A percentile compares a stretch with the other conserved stretches of the same genome.
Evolutionary conservation across 129 eudicot species (phyloP).

Genomic region (Centella asiatica): DNA sequence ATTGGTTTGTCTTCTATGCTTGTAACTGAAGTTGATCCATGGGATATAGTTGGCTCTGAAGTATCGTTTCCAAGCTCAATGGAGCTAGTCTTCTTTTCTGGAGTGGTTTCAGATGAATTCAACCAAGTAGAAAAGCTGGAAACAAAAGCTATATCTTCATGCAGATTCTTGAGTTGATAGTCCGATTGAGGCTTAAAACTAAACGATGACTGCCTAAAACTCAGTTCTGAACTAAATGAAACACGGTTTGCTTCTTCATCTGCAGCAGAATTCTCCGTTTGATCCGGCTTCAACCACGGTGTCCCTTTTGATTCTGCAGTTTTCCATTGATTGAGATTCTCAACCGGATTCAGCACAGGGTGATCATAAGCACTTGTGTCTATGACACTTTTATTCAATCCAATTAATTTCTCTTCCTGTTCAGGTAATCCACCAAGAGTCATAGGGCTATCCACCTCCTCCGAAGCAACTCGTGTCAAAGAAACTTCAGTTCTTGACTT

Average conservation of each 20-base stretch:
- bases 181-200: constrained; percentile 20
- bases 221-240: constrained; percentile 27
- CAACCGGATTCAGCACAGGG: constrained; percentile 73
- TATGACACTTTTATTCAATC: constrained; percentile 28
- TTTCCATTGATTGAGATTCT: constrained; percentile 80
- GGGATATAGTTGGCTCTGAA: constrained; percentile 37
- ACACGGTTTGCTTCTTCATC: constrained; percentile 22
- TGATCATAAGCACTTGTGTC: constrained; percentile 47
- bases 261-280: constrained; percentile 58
- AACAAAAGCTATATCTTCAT: constrained; percentile 57
- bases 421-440: neutral
- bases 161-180: constrained; percentile 18
- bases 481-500: constrained; percentile 34
- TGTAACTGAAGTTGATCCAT: constrained; percentile 38
- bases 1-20: constrained; percentile 77
- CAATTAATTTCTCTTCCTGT: constrained; percentile 16
- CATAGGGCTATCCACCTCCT: constrained; percentile 5
- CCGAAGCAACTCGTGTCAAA: constrained; percentile 1
- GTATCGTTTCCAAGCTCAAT: constrained; percentile 28
- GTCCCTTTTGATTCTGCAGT: constrained; percentile 44
- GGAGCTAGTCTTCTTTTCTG: constrained; percentile 26
- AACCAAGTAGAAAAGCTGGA: constrained; percentile 90
- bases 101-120: constrained; percentile 38
- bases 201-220: constrained; percentile 10
- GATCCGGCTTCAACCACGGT: constrained; percentile 25